Conservation (phyloP, 2,329 filamentous ascomycete genomes). For the Fusarium siculi region DNA sequence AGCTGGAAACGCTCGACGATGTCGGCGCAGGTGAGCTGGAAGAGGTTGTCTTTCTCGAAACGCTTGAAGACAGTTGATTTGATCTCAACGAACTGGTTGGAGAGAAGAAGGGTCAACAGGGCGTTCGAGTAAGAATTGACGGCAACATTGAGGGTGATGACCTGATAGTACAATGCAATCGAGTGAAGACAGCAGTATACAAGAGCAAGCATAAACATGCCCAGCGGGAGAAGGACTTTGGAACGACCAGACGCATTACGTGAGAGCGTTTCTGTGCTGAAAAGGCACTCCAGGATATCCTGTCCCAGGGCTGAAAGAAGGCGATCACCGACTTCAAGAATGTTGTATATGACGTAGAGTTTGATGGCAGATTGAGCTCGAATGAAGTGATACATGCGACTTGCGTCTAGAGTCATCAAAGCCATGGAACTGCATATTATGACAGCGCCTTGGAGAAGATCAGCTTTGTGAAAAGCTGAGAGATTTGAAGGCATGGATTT, state of each 20-base stretch:
- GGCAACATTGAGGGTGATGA: slow-evolving; percentile 96
- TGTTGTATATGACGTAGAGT: slow-evolving; percentile 98
- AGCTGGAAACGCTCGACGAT: slow-evolving; percentile 97
- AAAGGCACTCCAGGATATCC: slow-evolving; percentile 94
- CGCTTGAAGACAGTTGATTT: slow-evolving; percentile 99
- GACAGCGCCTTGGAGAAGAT: slow-evolving; percentile 88
- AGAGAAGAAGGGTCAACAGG: slow-evolving; percentile 88
- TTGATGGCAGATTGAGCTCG: slow-evolving; percentile 97
- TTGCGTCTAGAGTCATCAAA: slow-evolving; percentile 92
- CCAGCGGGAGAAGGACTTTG: slow-evolving; percentile 87
- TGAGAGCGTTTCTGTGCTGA: slow-evolving; percentile 91
- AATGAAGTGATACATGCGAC: slow-evolving; percentile 97
- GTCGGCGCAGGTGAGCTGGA: slow-evolving; percentile 95
- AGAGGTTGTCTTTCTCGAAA: slow-evolving; percentile 97
- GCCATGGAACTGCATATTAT: slow-evolving; percentile 87
- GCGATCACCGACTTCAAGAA: slow-evolving; percentile 91
- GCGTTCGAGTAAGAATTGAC: slow-evolving; percentile 99
- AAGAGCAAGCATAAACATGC: slow-evolving; percentile 89
- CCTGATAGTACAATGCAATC: slow-evolving; percentile 92
- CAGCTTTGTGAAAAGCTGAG: slow-evolving; percentile 91
- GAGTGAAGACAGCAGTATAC: slow-evolving; percentile 90
- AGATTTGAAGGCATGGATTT: slow-evolving; percentile 88
- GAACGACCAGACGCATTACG: slow-evolving; percentile 88
- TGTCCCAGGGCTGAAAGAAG: slow-evolving; percentile 92
- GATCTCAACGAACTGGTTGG: slow-evolving; percentile 99